Evolutionary conservation across 306 rosid species (phyloP), one percentile per base, ranked within the genome.

Genomic region (Rosa multiflora): DNA sequence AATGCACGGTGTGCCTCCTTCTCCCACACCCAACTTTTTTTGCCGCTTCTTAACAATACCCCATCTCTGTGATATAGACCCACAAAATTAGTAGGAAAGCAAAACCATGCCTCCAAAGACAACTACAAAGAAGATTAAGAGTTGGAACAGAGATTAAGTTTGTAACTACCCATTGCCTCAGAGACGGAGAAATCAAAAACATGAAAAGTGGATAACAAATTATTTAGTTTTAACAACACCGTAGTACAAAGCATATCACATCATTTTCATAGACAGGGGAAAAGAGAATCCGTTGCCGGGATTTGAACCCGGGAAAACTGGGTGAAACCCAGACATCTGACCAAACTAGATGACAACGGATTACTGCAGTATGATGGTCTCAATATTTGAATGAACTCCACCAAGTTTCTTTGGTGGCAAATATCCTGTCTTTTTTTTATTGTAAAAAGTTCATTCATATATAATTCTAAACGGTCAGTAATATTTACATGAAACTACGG

Each of bases 291-390:
- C 68, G 68, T 80, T 85, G 86, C 88, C 77, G 76, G 89, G 92
- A 90, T 85, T 87, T 86, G 95, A 90, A 92, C 91, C 89, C 81
- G 44, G 90, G 88, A 87, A 82, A 87, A 86, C 83, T 86, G 88
- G 88, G 85, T 43, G 56, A 73, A 76, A 83, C 90, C 92, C 89
- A 88, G 89, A 77, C 89, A 85, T 87, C 86, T 86, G 85, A 83
- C 93, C 85, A 29, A 83, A 82, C 87, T 85, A 88, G 90, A 92
- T 82, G 89, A 86, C 90, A 86, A 83, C 82, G 55, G 90, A 82
- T 76, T 62, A 71, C 5, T 80, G 49, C 21, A 7, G 35, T 70
- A 37, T 32, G 58, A 49, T 42, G 44, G 63, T 15, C 64, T 40
- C 64, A 9, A 44, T 23, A 42, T 74, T 74, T 23, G 40, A 67